A percentile compares a stretch with the other conserved stretches of the same genome.
Conservation (phyloP, 495 filamentous ascomycete genomes). For the Hypomontagnella submonticulosa region DNA sequence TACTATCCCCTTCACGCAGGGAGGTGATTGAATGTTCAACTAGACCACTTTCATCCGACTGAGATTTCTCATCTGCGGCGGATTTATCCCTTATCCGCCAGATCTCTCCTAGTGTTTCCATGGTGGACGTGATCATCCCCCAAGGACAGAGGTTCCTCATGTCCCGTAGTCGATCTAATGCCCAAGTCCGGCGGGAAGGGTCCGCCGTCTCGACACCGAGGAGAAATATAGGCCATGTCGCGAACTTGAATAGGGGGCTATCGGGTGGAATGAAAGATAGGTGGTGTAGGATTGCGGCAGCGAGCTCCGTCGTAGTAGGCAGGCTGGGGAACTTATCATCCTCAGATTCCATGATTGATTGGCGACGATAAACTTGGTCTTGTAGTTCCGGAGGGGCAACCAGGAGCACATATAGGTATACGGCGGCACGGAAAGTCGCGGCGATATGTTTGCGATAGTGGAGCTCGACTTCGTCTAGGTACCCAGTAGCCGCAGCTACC, state of each 20-base stretch:
- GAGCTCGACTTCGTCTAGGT: slow-evolving; percentile 47
- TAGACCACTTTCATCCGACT: slow-evolving; percentile 10
- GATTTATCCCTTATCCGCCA: slow-evolving; percentile 52
- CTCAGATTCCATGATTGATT: slow-evolving; percentile 29
- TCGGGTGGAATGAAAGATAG: slow-evolving; percentile 59
- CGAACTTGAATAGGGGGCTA: slow-evolving; percentile 63
- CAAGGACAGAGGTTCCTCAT: slow-evolving; percentile 56
- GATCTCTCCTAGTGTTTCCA: slow-evolving; percentile 53
- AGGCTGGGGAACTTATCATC: slow-evolving; percentile 54
- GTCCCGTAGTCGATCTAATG: slow-evolving; percentile 50
- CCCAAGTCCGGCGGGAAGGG: slow-evolving; percentile 47
- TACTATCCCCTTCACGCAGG: slow-evolving; percentile 5
- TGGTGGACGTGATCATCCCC: slow-evolving; percentile 58
- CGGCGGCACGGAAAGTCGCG: slow-evolving; percentile 57
- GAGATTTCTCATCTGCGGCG: not conserved
- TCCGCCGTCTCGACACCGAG: slow-evolving; percentile 62
- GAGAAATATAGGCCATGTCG: slow-evolving; percentile 68
- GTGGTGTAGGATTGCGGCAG: slow-evolving; percentile 56
- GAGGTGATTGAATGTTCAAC: not conserved
- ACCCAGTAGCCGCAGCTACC: slow-evolving; percentile 33
- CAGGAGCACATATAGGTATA: slow-evolving; percentile 54
- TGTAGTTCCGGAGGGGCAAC: slow-evolving; percentile 42
- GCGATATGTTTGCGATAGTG: slow-evolving; percentile 55
- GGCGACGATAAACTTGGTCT: slow-evolving; percentile 10
- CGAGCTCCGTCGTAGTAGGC: slow-evolving; percentile 52